phyloP scores from a whole-genome alignment of 176 grass and related monocot species.

The Olyra latifolia region DNA sequence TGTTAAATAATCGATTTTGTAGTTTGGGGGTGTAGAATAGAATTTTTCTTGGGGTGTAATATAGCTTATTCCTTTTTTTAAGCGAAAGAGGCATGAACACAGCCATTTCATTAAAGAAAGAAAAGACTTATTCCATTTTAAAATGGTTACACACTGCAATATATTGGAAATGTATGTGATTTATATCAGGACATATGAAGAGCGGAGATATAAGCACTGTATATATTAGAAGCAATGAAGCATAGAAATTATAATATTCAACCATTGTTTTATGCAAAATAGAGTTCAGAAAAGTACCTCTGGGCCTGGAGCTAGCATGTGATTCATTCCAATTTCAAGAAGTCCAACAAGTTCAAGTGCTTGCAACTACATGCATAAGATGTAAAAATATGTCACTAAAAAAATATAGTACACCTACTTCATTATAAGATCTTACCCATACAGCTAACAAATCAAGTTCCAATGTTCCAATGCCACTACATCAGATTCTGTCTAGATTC shows the following conservation, averaged over 20 bases:
- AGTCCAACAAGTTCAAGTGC: conserved; percentile 66
- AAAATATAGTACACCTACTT: neutral
- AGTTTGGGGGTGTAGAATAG: too few species aligned
- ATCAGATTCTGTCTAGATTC: neutral
- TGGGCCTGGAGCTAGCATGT: conserved; percentile 30
- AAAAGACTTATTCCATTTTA: neutral
- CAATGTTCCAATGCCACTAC: neutral
- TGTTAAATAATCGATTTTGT: too few species aligned
- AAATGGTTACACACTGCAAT: conserved; percentile 28
- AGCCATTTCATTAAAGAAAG: too few species aligned
- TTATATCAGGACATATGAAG: conserved; percentile 30
- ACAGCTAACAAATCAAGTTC: neutral
- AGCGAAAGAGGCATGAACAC: too few species aligned
- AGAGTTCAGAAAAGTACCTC: conserved; percentile 48
- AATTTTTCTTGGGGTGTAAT: too few species aligned
- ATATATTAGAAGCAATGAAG: conserved; percentile 26
- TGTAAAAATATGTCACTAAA: conserved; percentile 10
- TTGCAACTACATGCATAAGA: conserved; percentile 56
- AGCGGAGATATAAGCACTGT: neutral
- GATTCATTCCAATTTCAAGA: conserved; percentile 45
- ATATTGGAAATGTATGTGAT: conserved; percentile 12
- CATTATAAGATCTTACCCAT: neutral
- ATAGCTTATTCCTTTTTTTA: too few species aligned
- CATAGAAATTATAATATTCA: conserved; percentile 16
- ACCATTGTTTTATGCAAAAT: conserved; percentile 12